A percentile compares a stretch with the other conserved stretches of the same genome.
Evolutionary conservation across 2,329 filamentous ascomycete species (phyloP).

Genomic region (Penicillium fuscoglaucum): DNA sequence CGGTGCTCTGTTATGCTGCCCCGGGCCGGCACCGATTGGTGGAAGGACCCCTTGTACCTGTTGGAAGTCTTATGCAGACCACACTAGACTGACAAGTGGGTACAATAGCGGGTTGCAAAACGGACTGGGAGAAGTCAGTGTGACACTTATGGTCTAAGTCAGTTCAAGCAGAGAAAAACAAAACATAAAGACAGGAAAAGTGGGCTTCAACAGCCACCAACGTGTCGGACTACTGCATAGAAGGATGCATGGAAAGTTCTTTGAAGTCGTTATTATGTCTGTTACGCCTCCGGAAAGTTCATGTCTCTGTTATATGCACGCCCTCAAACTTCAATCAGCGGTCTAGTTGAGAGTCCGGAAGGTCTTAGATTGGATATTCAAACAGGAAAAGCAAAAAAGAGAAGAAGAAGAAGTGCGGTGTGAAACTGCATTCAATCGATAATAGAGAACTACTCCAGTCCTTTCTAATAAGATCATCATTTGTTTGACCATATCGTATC

Average conservation of each 20-base stretch:
- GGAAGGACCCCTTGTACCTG: conserved; percentile 4
- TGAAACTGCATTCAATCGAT: neutral
- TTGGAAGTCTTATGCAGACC: conserved; percentile 6
- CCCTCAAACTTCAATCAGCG: conserved; percentile 15
- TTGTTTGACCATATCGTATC: neutral
- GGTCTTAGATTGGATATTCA: neutral
- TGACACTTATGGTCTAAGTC: conserved; percentile 6
- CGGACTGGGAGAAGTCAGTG: conserved; percentile 13
- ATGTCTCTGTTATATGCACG: conserved; percentile 8
- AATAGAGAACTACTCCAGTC: neutral
- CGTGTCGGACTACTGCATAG: conserved; percentile 32
- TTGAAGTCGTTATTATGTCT: conserved; percentile 12
- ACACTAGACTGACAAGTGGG: conserved; percentile 8
- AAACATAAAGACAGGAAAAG: conserved; percentile 7
- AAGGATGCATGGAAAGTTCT: conserved; percentile 39
- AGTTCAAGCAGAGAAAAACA: neutral
- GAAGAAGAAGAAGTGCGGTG: neutral
- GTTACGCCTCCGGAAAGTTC: neutral
- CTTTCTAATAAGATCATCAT: neutral
- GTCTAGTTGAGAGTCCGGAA: conserved; percentile 5
- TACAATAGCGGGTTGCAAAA: conserved; percentile 18
- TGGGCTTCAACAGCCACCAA: conserved; percentile 18
- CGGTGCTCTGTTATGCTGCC: conserved; percentile 8
- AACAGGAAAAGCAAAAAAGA: neutral
- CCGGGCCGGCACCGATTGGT: conserved; percentile 8